Conservation (phyloP, 1,284 basidiomycete species). For the Filobasidium uniguttulatum region DNA sequence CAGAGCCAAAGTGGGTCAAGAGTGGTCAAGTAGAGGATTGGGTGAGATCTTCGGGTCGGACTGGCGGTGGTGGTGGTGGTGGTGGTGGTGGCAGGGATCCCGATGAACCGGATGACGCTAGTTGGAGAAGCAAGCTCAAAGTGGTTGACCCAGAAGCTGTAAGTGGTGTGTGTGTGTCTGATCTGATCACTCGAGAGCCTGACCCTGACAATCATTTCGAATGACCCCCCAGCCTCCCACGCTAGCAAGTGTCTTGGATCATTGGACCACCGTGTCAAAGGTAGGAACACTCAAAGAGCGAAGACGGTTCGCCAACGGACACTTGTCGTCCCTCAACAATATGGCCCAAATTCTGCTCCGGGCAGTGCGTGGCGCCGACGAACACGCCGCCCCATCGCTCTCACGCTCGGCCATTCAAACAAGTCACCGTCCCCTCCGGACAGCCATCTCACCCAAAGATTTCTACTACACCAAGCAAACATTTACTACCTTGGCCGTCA, state of each 20-base stretch:
- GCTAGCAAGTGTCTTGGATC: constrained; percentile 70
- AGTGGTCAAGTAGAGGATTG: constrained; percentile 86
- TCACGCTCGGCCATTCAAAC: constrained; percentile 40
- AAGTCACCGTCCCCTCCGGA: constrained; percentile 29
- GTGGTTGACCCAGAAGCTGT: constrained; percentile 91
- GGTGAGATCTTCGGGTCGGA: constrained; percentile 38
- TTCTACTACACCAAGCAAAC: constrained; percentile 77
- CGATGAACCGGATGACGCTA: constrained; percentile 46
- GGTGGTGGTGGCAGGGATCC: constrained; percentile 16
- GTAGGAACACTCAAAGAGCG: constrained; percentile 62
- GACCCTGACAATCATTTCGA: constrained; percentile 5
- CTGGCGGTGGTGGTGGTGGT: not conserved
- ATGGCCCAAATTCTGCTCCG: constrained; percentile 83
- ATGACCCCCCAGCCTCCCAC: constrained; percentile 61
- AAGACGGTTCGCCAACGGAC: constrained; percentile 70
- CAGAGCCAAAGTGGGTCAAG: constrained; percentile 91
- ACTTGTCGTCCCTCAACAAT: constrained; percentile 62
- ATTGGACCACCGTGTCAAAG: constrained; percentile 69
- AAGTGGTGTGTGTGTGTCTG: constrained; percentile 28
- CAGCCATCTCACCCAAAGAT: constrained; percentile 56
- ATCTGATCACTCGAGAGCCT: not conserved
- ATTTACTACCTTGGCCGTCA: constrained; percentile 76
- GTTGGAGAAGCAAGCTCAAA: constrained; percentile 85
- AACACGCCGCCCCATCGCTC: constrained; percentile 49
- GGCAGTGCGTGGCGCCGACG: constrained; percentile 72